These are phyloP conservation scores for Fraxinus greggii DNA, from an alignment of 305 asterid species.

Conservation along the genomic window DNA sequence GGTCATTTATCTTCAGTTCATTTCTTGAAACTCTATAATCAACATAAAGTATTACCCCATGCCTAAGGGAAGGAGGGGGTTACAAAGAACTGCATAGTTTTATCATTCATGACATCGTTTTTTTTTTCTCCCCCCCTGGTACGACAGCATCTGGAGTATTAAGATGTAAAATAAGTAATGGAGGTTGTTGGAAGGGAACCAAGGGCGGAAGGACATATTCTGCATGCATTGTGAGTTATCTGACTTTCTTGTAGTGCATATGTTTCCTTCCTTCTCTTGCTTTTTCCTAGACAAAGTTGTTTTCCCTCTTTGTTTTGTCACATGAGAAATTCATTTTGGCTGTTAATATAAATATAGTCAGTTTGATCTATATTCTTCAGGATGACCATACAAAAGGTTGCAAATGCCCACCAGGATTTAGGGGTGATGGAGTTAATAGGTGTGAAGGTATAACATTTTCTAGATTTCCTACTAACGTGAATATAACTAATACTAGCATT, in stretches of 20 bases:
- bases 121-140: constrained; percentile 12
- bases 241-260: background rate
- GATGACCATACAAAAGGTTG: constrained; percentile 82
- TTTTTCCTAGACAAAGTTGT: background rate
- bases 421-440: constrained; percentile 72
- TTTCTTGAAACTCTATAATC: background rate
- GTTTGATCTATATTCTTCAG: constrained; percentile 36
- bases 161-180: constrained; percentile 74
- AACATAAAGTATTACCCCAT: background rate
- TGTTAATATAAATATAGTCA: background rate
- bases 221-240: constrained; percentile 77
- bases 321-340: background rate
- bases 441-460: constrained; percentile 64
- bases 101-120: background rate
- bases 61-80: background rate
- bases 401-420: constrained; percentile 89
- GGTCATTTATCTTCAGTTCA: background rate
- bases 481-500: constrained; percentile 5
- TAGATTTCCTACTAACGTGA: background rate
- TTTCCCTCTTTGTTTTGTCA: constrained; percentile 6
- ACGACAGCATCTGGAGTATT: constrained; percentile 80
- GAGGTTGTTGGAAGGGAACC: constrained; percentile 92
- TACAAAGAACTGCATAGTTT: background rate
- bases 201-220: constrained; percentile 70
- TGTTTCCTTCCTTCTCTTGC: background rate